phyloP scores from a whole-genome alignment of 768 basidiomycete species.

The Serendipita sp. region DNA sequence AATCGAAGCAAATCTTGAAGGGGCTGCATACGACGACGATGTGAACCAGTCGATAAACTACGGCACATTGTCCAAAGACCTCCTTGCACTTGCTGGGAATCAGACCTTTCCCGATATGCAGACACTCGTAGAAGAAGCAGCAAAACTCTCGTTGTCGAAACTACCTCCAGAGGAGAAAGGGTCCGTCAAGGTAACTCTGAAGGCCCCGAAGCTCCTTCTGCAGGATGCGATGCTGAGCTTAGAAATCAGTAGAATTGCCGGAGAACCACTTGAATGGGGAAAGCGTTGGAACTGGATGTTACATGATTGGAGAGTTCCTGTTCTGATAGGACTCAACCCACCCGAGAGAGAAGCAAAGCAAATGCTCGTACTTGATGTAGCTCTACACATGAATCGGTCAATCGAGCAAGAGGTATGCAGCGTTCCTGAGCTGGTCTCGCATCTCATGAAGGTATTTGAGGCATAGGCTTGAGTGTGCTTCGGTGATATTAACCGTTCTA shows the following conservation, averaged over 20 bases:
- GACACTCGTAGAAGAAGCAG: background rate
- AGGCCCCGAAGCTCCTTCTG: background rate
- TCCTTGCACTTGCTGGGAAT: background rate
- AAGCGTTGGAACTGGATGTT: background rate
- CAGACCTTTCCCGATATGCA: background rate
- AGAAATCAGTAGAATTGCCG: background rate
- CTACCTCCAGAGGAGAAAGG: background rate
- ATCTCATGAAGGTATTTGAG: background rate
- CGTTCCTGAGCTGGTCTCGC: background rate
- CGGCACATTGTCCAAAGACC: background rate
- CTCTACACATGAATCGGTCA: background rate
- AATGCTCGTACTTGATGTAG: background rate
- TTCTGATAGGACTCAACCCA: background rate
- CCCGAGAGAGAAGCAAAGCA: conserved; percentile 1
- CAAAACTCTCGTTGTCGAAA: background rate
- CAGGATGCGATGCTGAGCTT: background rate
- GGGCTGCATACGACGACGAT: background rate
- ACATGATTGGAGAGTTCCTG: background rate
- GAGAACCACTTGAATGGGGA: background rate
- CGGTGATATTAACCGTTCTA: background rate
- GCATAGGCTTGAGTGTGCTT: background rate
- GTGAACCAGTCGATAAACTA: background rate
- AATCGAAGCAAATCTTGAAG: background rate
- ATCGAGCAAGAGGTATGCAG: background rate
- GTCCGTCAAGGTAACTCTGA: background rate